Conservation (phyloP, 2,329 filamentous ascomycete species). For the Fusarium albidum region DNA sequence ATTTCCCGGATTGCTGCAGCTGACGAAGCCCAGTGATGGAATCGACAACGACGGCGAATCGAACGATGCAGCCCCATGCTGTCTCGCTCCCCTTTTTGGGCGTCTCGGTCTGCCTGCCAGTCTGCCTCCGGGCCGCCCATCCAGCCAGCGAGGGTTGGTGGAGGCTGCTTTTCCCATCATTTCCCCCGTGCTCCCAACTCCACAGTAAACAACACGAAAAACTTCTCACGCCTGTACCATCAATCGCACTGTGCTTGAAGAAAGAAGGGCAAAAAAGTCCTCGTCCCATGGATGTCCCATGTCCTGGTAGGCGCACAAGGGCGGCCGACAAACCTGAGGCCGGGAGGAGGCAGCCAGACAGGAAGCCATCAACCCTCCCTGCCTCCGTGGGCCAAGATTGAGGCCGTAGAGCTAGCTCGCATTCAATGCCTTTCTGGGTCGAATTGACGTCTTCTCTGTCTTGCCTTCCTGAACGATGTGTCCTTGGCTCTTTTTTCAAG, state of each 20-base stretch:
- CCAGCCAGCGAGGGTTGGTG: slow-evolving; percentile 15
- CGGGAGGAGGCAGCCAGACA: slow-evolving; percentile 17
- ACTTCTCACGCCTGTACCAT: slow-evolving; percentile 3
- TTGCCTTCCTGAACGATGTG: background rate
- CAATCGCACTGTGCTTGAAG: slow-evolving; percentile 29
- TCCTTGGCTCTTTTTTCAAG: slow-evolving; percentile 5
- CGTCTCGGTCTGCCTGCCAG: slow-evolving; percentile 27
- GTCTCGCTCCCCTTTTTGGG: slow-evolving; percentile 2
- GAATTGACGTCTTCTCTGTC: slow-evolving; percentile 7
- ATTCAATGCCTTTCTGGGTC: slow-evolving; percentile 11
- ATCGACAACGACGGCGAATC: slow-evolving; percentile 27
- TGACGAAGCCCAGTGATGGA: slow-evolving; percentile 33
- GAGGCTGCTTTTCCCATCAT: slow-evolving; percentile 7
- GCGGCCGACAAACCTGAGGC: slow-evolving; percentile 9
- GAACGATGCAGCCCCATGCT: slow-evolving; percentile 17
- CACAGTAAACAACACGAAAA: slow-evolving; percentile 13
- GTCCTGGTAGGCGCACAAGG: slow-evolving; percentile 21
- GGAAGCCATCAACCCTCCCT: slow-evolving; percentile 12
- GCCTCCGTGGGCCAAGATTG: slow-evolving; percentile 15
- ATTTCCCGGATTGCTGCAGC: slow-evolving; percentile 21
- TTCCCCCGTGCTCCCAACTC: slow-evolving; percentile 20
- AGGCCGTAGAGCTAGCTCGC: slow-evolving; percentile 20
- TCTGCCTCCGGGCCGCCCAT: slow-evolving; percentile 30
- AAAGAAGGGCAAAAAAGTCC: slow-evolving; percentile 14
- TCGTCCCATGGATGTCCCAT: slow-evolving; percentile 8